phyloP scores from a whole-genome alignment of 352 stramenopile genomes.

The Phytophthora sp. region DNA sequence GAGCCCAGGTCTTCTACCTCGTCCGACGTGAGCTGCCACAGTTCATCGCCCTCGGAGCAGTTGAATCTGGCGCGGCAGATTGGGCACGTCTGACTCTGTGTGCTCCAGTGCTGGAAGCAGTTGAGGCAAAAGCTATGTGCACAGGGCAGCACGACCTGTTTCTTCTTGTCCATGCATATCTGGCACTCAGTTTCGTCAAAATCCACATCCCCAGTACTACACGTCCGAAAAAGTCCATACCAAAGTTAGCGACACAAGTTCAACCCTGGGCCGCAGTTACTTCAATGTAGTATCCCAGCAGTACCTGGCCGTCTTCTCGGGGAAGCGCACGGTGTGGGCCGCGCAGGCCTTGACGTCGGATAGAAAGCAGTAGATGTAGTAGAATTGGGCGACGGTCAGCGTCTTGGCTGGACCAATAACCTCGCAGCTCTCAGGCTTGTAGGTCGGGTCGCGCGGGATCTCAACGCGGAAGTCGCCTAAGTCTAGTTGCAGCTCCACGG shows the following conservation, averaged over 20 bases:
- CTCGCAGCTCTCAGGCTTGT: conserved; percentile 29
- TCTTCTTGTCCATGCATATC: conserved; percentile 89
- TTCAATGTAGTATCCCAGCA: conserved; percentile 8
- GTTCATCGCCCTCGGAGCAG: conserved; percentile 76
- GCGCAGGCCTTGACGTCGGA: conserved; percentile 74
- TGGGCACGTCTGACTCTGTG: conserved; percentile 79
- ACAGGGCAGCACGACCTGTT: conserved; percentile 77
- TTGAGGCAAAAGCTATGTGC: conserved; percentile 80
- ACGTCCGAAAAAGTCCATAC: conserved; percentile 14
- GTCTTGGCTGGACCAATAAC: conserved; percentile 73
- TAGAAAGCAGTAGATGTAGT: conserved; percentile 86
- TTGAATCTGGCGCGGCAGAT: conserved; percentile 78
- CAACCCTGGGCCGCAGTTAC: conserved; percentile 18
- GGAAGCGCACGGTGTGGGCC: conserved; percentile 64
- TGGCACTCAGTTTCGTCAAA: conserved; percentile 85
- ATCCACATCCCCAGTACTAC: conserved; percentile 37
- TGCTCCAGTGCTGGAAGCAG: conserved; percentile 84
- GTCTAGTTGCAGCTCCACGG: conserved; percentile 41
- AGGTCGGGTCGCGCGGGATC: conserved; percentile 27
- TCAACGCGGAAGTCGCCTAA: conserved; percentile 36
- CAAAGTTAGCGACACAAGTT: conserved; percentile 25
- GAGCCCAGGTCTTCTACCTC: conserved; percentile 75
- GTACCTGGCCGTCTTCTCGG: conserved; percentile 46
- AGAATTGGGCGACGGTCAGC: conserved; percentile 76
- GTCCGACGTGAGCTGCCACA: conserved; percentile 76